These are phyloP conservation scores for Pseudofabraea citricarpa DNA, from an alignment of 2,329 filamentous ascomycete species.

Conservation along the genomic window DNA sequence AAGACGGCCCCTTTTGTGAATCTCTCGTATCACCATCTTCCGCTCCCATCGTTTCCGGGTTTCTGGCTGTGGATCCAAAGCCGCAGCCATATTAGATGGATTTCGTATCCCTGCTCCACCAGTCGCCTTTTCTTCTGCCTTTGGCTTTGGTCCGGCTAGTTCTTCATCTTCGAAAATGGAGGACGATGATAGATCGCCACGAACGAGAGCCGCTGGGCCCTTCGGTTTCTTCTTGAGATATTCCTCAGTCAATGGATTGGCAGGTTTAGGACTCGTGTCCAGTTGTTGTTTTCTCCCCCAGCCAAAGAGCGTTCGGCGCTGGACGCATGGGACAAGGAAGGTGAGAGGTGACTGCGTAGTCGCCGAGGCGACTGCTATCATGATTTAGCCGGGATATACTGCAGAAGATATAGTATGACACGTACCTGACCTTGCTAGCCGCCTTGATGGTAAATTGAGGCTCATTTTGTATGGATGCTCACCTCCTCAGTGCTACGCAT, in stretches of 20 bases:
- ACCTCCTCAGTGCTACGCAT: background rate
- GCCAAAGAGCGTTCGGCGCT: constrained; percentile 21
- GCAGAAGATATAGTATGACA: constrained; percentile 8
- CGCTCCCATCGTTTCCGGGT: constrained; percentile 72
- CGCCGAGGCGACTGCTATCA: constrained; percentile 17
- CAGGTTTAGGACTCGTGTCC: constrained; percentile 8
- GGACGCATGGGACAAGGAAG: constrained; percentile 19
- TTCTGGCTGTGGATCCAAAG: constrained; percentile 70
- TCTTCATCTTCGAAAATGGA: constrained; percentile 48
- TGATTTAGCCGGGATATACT: constrained; percentile 19
- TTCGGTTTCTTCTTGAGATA: constrained; percentile 35
- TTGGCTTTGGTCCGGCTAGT: constrained; percentile 18
- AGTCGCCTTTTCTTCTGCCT: constrained; percentile 1
- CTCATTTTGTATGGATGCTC: constrained; percentile 46
- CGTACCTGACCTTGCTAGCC: constrained; percentile 57
- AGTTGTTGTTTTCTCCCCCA: constrained; percentile 6
- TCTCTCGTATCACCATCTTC: constrained; percentile 74
- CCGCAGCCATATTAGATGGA: constrained; percentile 51
- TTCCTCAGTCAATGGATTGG: constrained; percentile 59
- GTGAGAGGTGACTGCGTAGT: constrained; percentile 36
- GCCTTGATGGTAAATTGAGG: constrained; percentile 57
- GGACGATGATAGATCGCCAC: constrained; percentile 39
- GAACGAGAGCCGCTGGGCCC: constrained; percentile 31
- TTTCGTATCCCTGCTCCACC: constrained; percentile 34
- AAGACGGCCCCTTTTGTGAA: constrained; percentile 63